Evolutionary conservation across 1,139 yeast genomes (phyloP).

Genomic region (Sugiyamaella sp.): DNA sequence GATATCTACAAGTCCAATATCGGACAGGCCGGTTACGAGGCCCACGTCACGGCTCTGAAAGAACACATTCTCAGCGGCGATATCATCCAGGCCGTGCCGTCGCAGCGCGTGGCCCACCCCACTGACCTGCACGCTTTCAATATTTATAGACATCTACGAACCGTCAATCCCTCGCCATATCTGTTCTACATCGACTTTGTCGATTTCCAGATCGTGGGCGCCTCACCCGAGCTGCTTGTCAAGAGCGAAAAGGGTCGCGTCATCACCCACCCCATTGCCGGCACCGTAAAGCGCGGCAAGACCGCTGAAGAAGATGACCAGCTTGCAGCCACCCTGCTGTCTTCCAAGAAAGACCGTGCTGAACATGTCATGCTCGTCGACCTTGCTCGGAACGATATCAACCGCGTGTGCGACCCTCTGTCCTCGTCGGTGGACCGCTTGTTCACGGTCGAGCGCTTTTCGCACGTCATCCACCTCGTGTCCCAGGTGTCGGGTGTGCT

Average conservation of each 20-base stretch:
- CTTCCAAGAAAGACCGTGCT: constrained; percentile 90
- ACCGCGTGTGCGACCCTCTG: constrained; percentile 87
- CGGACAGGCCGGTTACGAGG: constrained; percentile 91
- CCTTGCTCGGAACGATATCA: constrained; percentile 92
- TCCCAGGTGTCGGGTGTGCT: constrained; percentile 93
- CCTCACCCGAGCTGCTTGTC: constrained; percentile 92
- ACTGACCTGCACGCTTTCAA: constrained; percentile 95
- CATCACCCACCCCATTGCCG: constrained; percentile 96
- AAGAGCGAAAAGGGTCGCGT: constrained; percentile 79
- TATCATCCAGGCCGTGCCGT: constrained; percentile 96
- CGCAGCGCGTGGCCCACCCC: constrained; percentile 94
- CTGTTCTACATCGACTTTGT: constrained; percentile 88
- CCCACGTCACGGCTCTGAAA: constrained; percentile 72
- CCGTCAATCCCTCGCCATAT: constrained; percentile 97
- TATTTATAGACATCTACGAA: constrained; percentile 88
- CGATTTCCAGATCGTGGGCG: constrained; percentile 94
- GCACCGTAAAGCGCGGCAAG: constrained; percentile 87
- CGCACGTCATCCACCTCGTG: constrained; percentile 97
- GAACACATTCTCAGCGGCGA: constrained; percentile 87
- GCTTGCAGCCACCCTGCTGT: constrained; percentile 70
- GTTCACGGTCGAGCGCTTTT: constrained; percentile 86
- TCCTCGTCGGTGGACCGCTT: constrained; percentile 86
- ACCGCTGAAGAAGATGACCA: constrained; percentile 89
- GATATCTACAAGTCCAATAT: constrained; percentile 76
- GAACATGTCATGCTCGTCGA: constrained; percentile 99